Conservation (phyloP, 768 basidiomycete species). For the Leccinum sublutescens region DNA sequence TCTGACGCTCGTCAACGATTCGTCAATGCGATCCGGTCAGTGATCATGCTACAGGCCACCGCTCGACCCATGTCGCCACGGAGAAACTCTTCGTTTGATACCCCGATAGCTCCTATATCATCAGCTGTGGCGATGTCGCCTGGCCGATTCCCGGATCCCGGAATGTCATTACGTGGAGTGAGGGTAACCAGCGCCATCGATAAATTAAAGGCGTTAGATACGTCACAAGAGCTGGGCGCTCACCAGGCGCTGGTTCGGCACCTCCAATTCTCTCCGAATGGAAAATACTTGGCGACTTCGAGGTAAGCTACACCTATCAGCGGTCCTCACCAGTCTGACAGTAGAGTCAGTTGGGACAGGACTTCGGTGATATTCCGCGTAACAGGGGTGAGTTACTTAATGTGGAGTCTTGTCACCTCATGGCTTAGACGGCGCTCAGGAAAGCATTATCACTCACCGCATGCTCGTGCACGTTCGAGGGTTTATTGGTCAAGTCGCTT, state of each 20-base stretch:
- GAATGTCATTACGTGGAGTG: constrained; percentile 36
- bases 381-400: constrained; percentile 39
- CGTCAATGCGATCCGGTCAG: constrained; percentile 43
- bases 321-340: constrained; percentile 5
- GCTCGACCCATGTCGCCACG: constrained; percentile 31
- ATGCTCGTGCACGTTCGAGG: constrained; percentile 50
- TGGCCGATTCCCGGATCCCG: constrained; percentile 33
- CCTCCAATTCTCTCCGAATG: constrained; percentile 55
- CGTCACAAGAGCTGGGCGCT: constrained; percentile 42
- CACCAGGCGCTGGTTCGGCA: constrained; percentile 53
- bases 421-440: constrained; percentile 31
- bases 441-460: constrained; percentile 43
- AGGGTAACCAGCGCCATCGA: constrained; percentile 42
- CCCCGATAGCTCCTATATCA: constrained; percentile 22
- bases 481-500: constrained; percentile 55
- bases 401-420: constrained; percentile 6
- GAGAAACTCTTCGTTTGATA: constrained; percentile 31
- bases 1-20: constrained; percentile 38
- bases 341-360: constrained; percentile 43
- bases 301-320: constrained; percentile 33
- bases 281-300: constrained; percentile 52
- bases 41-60: constrained; percentile 43
- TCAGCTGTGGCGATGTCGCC: constrained; percentile 29
- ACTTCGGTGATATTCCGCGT: constrained; percentile 51
- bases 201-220: constrained; percentile 39